A percentile compares a stretch with the other conserved stretches of the same genome.
Conservation (phyloP, 2,329 filamentous ascomycete species). For the Nemania sp. region DNA sequence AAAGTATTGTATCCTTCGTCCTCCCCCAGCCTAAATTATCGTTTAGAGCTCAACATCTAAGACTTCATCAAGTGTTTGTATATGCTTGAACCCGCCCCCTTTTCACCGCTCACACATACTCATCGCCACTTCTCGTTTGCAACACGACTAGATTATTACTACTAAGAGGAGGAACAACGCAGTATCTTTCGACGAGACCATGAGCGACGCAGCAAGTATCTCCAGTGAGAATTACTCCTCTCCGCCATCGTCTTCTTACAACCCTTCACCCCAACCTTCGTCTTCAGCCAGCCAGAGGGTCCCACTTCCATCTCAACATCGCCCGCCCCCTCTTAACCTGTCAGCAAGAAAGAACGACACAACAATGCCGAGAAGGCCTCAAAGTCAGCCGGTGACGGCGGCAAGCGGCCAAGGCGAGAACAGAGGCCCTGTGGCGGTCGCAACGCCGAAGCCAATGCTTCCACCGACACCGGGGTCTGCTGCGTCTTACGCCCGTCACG, state of each 20-base stretch:
- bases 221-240: constrained; percentile 30
- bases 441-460: constrained; percentile 25
- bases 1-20: constrained; percentile 19
- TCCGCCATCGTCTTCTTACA: constrained; percentile 29
- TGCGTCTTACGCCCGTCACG: constrained; percentile 15
- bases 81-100: constrained; percentile 25
- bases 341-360: constrained; percentile 9
- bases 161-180: constrained; percentile 2
- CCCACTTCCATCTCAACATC: constrained; percentile 21
- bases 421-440: constrained; percentile 11
- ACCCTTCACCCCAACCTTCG: constrained; percentile 24
- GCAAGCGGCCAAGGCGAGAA: constrained; percentile 22
- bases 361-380: constrained; percentile 29
- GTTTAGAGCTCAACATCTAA: constrained; percentile 31
- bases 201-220: constrained; percentile 34
- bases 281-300: constrained; percentile 22
- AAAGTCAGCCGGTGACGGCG: constrained; percentile 35
- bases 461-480: constrained; percentile 16
- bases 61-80: constrained; percentile 27
- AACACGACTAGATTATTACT: constrained; percentile 17
- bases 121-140: constrained; percentile 28
- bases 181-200: constrained; percentile 23
- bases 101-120: constrained; percentile 25
- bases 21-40: constrained; percentile 11
- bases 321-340: constrained; percentile 19